These are phyloP conservation scores for Chenopodium suecicum DNA, from an alignment of 148 eudicot genomes.

Conservation along the genomic window DNA sequence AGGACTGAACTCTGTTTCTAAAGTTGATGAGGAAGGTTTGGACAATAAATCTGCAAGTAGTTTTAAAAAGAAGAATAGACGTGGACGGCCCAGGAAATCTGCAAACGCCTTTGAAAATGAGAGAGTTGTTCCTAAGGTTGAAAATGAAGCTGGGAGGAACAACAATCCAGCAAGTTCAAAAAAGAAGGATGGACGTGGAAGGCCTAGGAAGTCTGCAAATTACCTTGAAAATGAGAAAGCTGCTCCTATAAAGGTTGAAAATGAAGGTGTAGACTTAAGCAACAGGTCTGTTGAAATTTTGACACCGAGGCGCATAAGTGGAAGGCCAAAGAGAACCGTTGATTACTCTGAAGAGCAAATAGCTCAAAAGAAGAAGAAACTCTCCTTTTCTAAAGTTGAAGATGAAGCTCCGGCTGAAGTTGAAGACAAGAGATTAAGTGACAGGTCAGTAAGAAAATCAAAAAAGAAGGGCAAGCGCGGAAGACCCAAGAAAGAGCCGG, in stretches of 20 bases:
- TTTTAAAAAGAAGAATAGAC: conserved; percentile 19
- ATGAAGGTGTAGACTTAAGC: conserved; percentile 8
- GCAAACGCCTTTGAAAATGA: conserved; percentile 5
- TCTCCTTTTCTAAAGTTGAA: conserved; percentile 14
- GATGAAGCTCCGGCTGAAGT: conserved; percentile 15
- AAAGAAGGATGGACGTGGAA: conserved; percentile 24
- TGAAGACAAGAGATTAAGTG: conserved; percentile 11
- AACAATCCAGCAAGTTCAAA: not conserved
- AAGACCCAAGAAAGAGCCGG: conserved; percentile 32
- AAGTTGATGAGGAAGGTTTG: conserved; percentile 14
- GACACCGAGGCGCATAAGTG: conserved; percentile 32
- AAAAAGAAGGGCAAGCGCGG: conserved; percentile 37
- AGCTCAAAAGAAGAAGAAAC: conserved; percentile 23
- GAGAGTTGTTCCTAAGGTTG: conserved; percentile 8
- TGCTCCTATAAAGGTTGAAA: conserved; percentile 14
- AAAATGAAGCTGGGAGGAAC: conserved; percentile 11
- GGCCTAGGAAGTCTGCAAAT: conserved; percentile 19
- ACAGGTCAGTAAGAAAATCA: not conserved
- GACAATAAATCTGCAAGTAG: conserved; percentile 2
- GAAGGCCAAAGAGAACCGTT: conserved; percentile 34
- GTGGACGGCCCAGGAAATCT: conserved; percentile 28
- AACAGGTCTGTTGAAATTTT: conserved; percentile 22
- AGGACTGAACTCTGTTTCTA: conserved; percentile 11
- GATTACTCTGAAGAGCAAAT: conserved; percentile 24
- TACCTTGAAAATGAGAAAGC: conserved; percentile 5